Percentiles rank a stretch among this genome's conserved stretches.
These are phyloP conservation scores for Aspergillus pseudoviridinutans DNA, from an alignment of 2,329 filamentous ascomycete genomes.

Conservation along the genomic window DNA sequence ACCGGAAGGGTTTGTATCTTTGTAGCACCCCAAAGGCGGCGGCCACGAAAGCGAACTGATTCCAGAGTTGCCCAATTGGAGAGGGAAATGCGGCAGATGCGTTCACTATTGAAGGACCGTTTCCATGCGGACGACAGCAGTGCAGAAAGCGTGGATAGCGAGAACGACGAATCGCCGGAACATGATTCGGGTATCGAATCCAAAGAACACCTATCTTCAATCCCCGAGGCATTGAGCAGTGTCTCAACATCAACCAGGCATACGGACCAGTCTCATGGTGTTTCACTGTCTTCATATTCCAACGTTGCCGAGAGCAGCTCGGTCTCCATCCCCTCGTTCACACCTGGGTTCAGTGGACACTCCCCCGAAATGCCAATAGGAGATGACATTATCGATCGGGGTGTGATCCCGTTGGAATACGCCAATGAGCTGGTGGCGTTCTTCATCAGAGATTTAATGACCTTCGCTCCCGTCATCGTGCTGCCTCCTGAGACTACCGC, in stretches of 20 bases:
- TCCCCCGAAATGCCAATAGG: conserved; percentile 13
- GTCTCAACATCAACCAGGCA: conserved; percentile 17
- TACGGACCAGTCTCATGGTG: conserved; percentile 22
- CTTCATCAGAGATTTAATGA: conserved; percentile 28
- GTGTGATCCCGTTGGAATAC: conserved; percentile 28
- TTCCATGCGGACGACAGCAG: conserved; percentile 25
- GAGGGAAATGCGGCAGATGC: conserved; percentile 37
- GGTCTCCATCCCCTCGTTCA: conserved; percentile 17
- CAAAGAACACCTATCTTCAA: conserved; percentile 15
- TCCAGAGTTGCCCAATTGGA: conserved; percentile 35
- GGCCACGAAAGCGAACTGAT: conserved; percentile 35
- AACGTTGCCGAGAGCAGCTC: conserved; percentile 17
- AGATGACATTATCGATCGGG: conserved; percentile 30
- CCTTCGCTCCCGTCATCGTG: conserved; percentile 28
- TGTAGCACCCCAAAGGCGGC: conserved; percentile 33
- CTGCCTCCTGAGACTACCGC: conserved; percentile 27
- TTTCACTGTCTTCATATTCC: conserved; percentile 15
- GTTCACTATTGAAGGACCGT: conserved; percentile 31
- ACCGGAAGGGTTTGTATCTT: conserved; percentile 32
- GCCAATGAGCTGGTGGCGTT: conserved; percentile 30
- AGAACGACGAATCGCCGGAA: conserved; percentile 19
- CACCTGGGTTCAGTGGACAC: conserved; percentile 15
- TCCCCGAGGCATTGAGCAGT: conserved; percentile 19
- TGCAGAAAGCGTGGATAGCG: conserved; percentile 25
- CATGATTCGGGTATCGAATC: conserved; percentile 19